phyloP scores from a whole-genome alignment of 129 eudicot species.

The Arctium minus region DNA sequence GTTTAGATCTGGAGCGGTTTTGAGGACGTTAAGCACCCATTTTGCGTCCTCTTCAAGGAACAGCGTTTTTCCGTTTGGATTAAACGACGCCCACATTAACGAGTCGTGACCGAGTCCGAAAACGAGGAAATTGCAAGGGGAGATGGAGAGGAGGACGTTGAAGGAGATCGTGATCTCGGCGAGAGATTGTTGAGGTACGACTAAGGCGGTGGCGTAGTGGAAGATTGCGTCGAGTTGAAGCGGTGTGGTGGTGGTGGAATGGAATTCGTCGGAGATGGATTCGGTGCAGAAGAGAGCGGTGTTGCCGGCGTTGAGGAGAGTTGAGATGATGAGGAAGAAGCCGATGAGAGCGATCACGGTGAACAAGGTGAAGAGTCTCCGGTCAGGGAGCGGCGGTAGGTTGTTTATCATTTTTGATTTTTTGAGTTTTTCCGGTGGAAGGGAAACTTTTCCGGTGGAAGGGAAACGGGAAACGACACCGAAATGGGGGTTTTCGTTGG shows the following conservation, averaged over 20 bases:
- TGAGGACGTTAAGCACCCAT: slow-evolving; percentile 52
- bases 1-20: slow-evolving; percentile 43
- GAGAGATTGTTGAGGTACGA: slow-evolving; percentile 54
- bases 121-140: slow-evolving; percentile 66
- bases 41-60: slow-evolving; percentile 81
- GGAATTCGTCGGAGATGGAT: slow-evolving; percentile 2
- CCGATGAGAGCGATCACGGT: slow-evolving; percentile 3
- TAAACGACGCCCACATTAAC: slow-evolving; percentile 82
- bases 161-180: slow-evolving; percentile 46
- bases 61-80: slow-evolving; percentile 63
- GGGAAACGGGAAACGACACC: neutral
- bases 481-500: neutral
- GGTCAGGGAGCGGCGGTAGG: slow-evolving; percentile 1
- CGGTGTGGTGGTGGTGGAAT: slow-evolving; percentile 23
- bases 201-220: slow-evolving; percentile 62
- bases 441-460: neutral
- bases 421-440: neutral
- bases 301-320: slow-evolving; percentile 10
- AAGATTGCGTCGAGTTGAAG: slow-evolving; percentile 51
- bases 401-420: slow-evolving; percentile 9
- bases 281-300: slow-evolving; percentile 30
- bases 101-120: slow-evolving; percentile 85
- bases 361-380: slow-evolving; percentile 4
- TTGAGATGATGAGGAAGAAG: slow-evolving; percentile 21
- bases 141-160: slow-evolving; percentile 37